phyloP scores from a whole-genome alignment of 148 eudicot species.

The Chenopodium formosanum region DNA sequence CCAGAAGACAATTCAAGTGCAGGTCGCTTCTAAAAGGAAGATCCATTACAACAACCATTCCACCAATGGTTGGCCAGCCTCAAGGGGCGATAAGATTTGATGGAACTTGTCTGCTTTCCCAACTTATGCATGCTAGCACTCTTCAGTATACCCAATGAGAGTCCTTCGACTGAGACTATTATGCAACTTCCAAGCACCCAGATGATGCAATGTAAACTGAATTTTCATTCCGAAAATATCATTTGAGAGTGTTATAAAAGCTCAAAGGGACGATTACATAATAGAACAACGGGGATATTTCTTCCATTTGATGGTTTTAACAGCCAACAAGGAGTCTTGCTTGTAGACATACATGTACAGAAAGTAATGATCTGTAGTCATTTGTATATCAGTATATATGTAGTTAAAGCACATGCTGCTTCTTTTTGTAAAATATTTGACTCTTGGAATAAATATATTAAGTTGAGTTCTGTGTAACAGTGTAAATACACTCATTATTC shows the following conservation, averaged over 20 bases:
- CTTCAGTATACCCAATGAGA: neutral
- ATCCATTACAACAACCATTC: slow-evolving; percentile 37
- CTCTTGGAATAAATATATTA: neutral
- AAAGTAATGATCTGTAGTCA: slow-evolving; percentile 8
- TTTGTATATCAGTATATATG: slow-evolving; percentile 27
- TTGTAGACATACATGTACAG: slow-evolving; percentile 18
- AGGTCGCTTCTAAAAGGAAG: slow-evolving; percentile 50
- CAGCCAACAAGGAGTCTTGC: neutral
- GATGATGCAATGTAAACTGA: neutral
- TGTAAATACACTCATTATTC: neutral
- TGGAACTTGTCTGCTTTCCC: neutral
- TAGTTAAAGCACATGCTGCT: slow-evolving; percentile 6
- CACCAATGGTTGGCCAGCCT: slow-evolving; percentile 64
- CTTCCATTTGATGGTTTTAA: neutral
- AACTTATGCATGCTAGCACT: neutral
- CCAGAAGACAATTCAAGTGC: slow-evolving; percentile 50
- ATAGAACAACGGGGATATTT: neutral
- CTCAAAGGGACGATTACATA: neutral
- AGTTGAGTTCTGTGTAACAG: neutral
- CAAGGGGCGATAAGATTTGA: slow-evolving; percentile 30
- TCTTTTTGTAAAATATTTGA: slow-evolving; percentile 15
- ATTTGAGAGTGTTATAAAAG: neutral
- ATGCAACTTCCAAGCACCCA: slow-evolving; percentile 6
- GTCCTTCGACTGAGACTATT: neutral
- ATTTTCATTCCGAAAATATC: neutral